Base-by-base conservation (phyloP, 2,329 filamentous ascomycete genomes). In the Verticillium zaregamsianum region DNA sequence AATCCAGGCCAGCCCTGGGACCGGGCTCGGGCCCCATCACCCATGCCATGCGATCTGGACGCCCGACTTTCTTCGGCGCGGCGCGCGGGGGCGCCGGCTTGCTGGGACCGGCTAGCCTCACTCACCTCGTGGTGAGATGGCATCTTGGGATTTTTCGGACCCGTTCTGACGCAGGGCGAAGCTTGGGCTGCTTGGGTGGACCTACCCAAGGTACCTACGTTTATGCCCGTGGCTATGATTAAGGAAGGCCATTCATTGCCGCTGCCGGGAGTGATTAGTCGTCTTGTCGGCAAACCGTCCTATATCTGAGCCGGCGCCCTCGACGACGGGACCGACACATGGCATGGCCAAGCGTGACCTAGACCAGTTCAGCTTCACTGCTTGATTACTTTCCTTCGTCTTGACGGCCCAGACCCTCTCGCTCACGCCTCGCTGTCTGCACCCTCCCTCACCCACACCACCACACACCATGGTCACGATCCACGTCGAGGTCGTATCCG, bases 401-500 rank as follows among this genome's bases (percentile, higher is more conserved):
- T 40, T n/a, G 37, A 15, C 37, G 37, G 14, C 15, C 37, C 37
- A 40, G 37, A 40, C 37, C 12, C 37, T 40, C 14, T 7, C 7
- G 20, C 14, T 7, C 17, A 12, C 49, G 25, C 49, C 33, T 35
- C 9, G 9, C 33, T 35, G 8, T 35, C 33, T 35, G 33, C 14
- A 6, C 28, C 28, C 3, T 28, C 25, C 28, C 28, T 28, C 28
- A 28, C 28, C 28, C 28, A 28, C 28, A 28, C 33, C 14, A 3
- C 35, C 14, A 40, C 37, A 17, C 37, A 45, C 23, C 35, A 66
- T 66, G 64, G 35, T 60, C 17, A 66, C 66, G 35, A 78, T 82
- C 66, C 71, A 70, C 12, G 76, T 84, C 62, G 78, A 82, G 57
- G 71, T 82, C 55, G 79, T 82, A 65, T 72, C 79, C 40, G 82